Conservation (phyloP, 805 yeast genomes). For the Millerozyma miso region DNA sequence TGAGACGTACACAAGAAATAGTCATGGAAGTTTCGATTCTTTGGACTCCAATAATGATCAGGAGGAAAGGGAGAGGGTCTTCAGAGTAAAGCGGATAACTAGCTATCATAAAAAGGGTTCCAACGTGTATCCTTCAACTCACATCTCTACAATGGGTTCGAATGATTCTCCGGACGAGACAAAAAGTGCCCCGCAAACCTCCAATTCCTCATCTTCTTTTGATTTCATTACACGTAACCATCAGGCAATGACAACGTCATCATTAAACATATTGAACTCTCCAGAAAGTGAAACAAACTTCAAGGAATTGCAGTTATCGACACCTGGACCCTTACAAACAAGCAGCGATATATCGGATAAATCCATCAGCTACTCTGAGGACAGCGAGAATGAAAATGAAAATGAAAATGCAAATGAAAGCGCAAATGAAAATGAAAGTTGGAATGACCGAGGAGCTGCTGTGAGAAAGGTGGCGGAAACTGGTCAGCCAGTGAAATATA, state of each 20-base stretch:
- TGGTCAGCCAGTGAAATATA: conserved; percentile 17
- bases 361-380: background rate
- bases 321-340: conserved; percentile 3
- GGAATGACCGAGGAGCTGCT: conserved; percentile 37
- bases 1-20: conserved; percentile 11
- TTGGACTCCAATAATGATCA: conserved; percentile 22
- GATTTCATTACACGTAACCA: conserved; percentile 22
- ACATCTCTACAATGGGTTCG: conserved; percentile 17
- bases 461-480: conserved; percentile 14
- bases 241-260: conserved; percentile 29
- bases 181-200: conserved; percentile 29
- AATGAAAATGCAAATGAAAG: too few relatives aligned
- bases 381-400: background rate
- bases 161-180: conserved; percentile 10
- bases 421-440: conserved; percentile 17
- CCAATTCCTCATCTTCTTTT: conserved; percentile 26
- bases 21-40: conserved; percentile 20
- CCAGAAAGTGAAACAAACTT: conserved; percentile 20
- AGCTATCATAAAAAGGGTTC: conserved; percentile 2
- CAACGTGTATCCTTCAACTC: conserved; percentile 21
- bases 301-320: conserved; percentile 12
- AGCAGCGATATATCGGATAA: background rate
- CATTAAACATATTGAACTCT: conserved; percentile 31
- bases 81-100: background rate
- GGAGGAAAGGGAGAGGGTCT: conserved; percentile 7